A percentile compares a stretch with the other conserved stretches of the same genome.
Conservation (phyloP, 768 basidiomycete genomes). For the Gymnopilus junonius region DNA sequence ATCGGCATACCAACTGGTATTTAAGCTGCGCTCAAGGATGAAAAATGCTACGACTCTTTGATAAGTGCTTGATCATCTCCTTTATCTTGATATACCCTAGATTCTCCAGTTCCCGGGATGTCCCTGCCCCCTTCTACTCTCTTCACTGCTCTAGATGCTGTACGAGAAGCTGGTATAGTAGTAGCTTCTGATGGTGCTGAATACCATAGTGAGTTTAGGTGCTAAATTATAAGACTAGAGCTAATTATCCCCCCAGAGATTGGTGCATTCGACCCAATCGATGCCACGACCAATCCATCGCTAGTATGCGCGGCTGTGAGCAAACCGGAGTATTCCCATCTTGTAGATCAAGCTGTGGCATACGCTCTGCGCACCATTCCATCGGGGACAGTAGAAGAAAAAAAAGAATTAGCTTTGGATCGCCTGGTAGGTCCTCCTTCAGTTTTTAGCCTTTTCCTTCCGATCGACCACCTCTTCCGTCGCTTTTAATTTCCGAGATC, state of each 20-base stretch:
- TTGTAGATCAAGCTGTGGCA: constrained; percentile 33
- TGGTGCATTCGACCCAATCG: constrained; percentile 31
- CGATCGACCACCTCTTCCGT: not conserved
- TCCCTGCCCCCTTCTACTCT: not conserved
- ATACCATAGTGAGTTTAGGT: constrained; percentile 29
- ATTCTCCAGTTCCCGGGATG: not conserved
- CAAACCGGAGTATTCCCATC: constrained; percentile 36
- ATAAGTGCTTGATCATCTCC: not conserved
- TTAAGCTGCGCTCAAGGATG: not conserved
- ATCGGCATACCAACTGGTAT: not conserved
- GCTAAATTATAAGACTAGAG: not conserved
- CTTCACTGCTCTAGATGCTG: constrained; percentile 30
- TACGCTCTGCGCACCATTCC: constrained; percentile 23
- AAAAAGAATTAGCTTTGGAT: constrained; percentile 33
- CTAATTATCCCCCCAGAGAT: constrained; percentile 27
- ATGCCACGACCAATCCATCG: constrained; percentile 43
- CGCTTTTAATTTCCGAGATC: not conserved
- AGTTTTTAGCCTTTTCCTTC: not conserved
- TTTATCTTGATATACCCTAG: not conserved
- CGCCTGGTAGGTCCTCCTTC: constrained; percentile 25
- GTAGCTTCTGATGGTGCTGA: constrained; percentile 41
- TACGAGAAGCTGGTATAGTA: constrained; percentile 32
- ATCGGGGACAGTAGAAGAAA: constrained; percentile 20
- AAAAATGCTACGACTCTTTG: not conserved
- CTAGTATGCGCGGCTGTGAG: constrained; percentile 35